These are phyloP conservation scores for Polygonum aviculare DNA, from an alignment of 148 eudicot species.

Conservation along the genomic window DNA sequence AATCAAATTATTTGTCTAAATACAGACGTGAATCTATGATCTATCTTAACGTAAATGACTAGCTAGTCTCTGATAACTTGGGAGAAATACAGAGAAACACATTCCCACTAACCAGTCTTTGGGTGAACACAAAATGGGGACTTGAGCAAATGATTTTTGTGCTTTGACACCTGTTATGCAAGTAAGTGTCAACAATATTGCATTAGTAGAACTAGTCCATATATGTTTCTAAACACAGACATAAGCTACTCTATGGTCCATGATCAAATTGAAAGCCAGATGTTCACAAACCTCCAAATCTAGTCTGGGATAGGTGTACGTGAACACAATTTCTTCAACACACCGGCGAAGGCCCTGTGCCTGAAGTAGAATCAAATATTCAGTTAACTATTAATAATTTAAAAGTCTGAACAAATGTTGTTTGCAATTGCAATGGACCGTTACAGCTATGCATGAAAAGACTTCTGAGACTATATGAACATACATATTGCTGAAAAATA, in stretches of 20 bases:
- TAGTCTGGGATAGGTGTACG: constrained; percentile 79
- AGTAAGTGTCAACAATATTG: background rate
- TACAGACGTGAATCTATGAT: background rate
- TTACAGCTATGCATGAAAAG: background rate
- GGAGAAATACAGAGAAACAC: background rate
- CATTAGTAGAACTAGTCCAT: background rate
- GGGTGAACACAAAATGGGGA: constrained; percentile 95
- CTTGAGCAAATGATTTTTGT: constrained; percentile 91
- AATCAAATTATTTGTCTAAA: background rate
- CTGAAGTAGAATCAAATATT: constrained; percentile 30
- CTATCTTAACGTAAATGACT: background rate
- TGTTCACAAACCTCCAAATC: constrained; percentile 66
- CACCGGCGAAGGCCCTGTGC: constrained; percentile 57
- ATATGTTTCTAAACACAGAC: constrained; percentile 32
- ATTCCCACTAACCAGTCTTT: constrained; percentile 63
- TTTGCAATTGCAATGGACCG: background rate
- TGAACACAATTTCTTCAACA: constrained; percentile 77
- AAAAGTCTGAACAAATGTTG: background rate
- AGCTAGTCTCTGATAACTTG: background rate
- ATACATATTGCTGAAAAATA: background rate
- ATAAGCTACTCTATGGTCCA: background rate
- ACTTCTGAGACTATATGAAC: background rate
- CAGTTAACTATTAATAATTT: background rate
- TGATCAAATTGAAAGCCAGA: background rate
- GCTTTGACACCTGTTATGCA: constrained; percentile 72